Evolutionary conservation across 805 yeast species (phyloP), one percentile per base, ranked within the genome.

Genomic region (Komagataella pastoris): DNA sequence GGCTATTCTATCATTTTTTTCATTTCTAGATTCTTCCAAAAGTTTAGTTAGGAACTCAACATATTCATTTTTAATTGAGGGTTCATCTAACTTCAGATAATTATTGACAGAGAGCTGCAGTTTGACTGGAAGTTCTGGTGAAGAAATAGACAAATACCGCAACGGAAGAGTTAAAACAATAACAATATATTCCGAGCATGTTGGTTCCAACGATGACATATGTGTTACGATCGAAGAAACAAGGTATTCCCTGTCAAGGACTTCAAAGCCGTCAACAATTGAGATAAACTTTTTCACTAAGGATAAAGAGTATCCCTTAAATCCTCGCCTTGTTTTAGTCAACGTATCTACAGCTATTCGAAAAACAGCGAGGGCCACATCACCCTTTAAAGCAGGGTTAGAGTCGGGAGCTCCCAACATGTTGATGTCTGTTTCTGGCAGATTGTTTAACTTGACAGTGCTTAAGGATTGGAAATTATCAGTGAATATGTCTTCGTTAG

Each of bases 371-470:
- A 83, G 64, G 1, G 85, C 85, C 51, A 85, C 73, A 60, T 84
- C 88, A 52, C 93, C 91, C 54, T 77, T 75, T 53, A 85, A 64
- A 0, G 88, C 91, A 6, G 91, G 90, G 59, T 85, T 85, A 23
- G 88, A 79, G 49, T 87, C 95, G n/a, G 84, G 82, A 55, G 81
- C 81, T 23, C 97, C 97, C 57, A 90, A 72, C 74, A 88, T 81
- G 59, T 81, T 83, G 71, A 88, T 74, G 61, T 89, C 93, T 36
- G 89, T 86, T 56, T 89, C 97, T 0, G 97, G 97, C 55, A 90
- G 73, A 50, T 77, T 76, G 52, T 82, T 80, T 61, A 90, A 72
- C 59, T 80, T 79, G 14, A 30, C 14, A 30, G 40, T 30, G n/a
- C 40, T 10, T 14, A n/a, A 30, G 4, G 40, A 10, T 18, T 46